phyloP scores from a whole-genome alignment of 2,329 filamentous ascomycete genomes.

The Epichloe sylvatica region DNA sequence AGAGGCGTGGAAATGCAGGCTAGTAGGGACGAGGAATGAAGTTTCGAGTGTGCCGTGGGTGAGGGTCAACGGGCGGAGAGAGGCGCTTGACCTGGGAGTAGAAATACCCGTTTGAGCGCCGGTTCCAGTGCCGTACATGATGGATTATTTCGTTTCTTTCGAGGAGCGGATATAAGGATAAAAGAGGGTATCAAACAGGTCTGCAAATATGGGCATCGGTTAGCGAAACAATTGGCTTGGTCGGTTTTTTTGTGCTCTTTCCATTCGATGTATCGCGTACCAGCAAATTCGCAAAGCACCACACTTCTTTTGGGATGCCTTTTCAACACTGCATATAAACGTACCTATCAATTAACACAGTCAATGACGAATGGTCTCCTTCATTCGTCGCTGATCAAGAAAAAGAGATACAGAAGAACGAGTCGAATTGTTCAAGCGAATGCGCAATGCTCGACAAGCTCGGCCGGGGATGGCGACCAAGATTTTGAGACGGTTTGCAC shows the following conservation, averaged over 20 bases:
- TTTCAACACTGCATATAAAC: constrained; percentile 2
- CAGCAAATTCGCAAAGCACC: not conserved
- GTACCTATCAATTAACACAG: constrained; percentile 21
- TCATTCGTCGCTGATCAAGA: not conserved
- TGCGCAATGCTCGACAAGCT: constrained; percentile 6
- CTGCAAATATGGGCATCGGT: constrained; percentile 4
- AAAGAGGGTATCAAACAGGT: constrained; percentile 29
- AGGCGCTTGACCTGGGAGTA: constrained; percentile 86
- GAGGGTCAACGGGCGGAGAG: constrained; percentile 80
- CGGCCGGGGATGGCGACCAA: constrained; percentile 7
- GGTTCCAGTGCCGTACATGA: constrained; percentile 74
- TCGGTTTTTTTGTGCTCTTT: not conserved
- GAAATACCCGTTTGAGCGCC: constrained; percentile 92
- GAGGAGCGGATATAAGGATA: not conserved
- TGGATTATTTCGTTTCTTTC: constrained; percentile 15
- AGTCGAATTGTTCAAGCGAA: not conserved
- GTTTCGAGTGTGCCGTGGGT: constrained; percentile 91
- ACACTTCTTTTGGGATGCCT: not conserved
- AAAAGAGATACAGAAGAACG: not conserved
- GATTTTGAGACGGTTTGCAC: constrained; percentile 1
- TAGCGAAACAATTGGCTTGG: not conserved
- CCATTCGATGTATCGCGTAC: not conserved
- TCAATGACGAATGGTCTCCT: constrained; percentile 10
- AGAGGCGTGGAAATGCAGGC: constrained; percentile 88
- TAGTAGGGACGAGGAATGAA: constrained; percentile 88